Evolutionary conservation across 805 yeast species (phyloP), one percentile per base, ranked within the genome.

Genomic region (Lachancea mirantina): DNA sequence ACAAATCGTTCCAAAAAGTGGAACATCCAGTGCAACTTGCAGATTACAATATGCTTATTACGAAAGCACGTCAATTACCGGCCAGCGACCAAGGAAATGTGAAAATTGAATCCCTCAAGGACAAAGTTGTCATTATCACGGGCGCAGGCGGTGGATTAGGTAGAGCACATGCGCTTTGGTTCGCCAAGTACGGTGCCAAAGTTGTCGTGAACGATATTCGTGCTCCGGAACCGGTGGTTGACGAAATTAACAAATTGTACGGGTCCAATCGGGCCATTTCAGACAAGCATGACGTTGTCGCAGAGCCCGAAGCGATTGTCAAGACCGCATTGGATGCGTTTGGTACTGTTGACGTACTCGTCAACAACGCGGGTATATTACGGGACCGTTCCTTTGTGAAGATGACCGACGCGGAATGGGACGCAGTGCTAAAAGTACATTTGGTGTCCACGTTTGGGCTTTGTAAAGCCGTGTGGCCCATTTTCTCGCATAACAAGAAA

Each of bases 61-160:
- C 70, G 32, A 67, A 68, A 26, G 69, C 69, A 7, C 61, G 64
- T 28, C 55, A 63, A 28, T 61, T 79, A 40, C 73, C 81, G 9
- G 40, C 70, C 14, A 74, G 73, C 49, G 73, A 74, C 43, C 84
- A 78, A 52, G 80, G 82, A 6, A 39, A 62, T 5, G 64, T 64
- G 33, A 59, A 66, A 15, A 68, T 81, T 28, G 28, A 43, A 9
- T 74, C 85, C 18, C 64, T 89, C 55, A 76, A 75, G 53, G 87
- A 68, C 46, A 84, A 83, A 62, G 96, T 89, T 36, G 96, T 85
- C 21, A 72, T 89, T 38, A 75, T 89, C 35, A 89, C 97, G 11
- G 98, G 98, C 42, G 88, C 96, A 25, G 96, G 96, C 42, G 78
- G 83, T 30, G 98, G 98, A 28, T 70, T 89, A 47, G 98, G 98